phyloP scores from a whole-genome alignment of 805 yeast species.

The Helenozyma baotianmanensis region DNA sequence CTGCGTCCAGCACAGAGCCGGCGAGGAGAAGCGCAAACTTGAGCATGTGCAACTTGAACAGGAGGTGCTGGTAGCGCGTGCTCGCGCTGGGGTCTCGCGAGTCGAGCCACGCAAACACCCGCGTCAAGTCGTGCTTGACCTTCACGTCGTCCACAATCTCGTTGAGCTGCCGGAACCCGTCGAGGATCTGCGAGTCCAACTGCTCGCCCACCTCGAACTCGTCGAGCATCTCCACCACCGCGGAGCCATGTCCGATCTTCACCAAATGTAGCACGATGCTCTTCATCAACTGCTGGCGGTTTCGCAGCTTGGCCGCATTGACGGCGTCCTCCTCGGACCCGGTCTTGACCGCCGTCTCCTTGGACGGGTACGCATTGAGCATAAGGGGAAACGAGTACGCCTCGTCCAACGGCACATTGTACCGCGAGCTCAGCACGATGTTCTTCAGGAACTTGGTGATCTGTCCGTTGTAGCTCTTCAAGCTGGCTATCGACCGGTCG shows the following conservation, averaged over 20 bases:
- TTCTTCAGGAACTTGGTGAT: conserved; percentile 32
- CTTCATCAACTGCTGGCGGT: conserved; percentile 28
- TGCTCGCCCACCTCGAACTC: conserved; percentile 18
- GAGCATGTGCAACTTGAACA: conserved; percentile 38
- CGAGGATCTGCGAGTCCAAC: conserved; percentile 22
- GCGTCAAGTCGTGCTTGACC: conserved; percentile 26
- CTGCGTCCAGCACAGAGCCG: conserved; percentile 6
- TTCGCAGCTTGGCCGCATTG: conserved; percentile 17
- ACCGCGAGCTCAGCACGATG: conserved; percentile 24
- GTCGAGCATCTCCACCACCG: conserved; percentile 26
- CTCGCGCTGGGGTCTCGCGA: conserved; percentile 10
- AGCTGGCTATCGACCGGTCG: conserved; percentile 25
- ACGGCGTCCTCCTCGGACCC: not conserved
- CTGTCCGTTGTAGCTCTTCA: conserved; percentile 34
- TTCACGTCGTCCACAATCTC: conserved; percentile 32
- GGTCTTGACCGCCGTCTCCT: conserved; percentile 1
- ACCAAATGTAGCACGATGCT: conserved; percentile 36
- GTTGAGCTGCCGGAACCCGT: conserved; percentile 25
- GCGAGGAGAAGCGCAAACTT: conserved; percentile 31
- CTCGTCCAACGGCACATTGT: conserved; percentile 31
- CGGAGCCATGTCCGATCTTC: conserved; percentile 36
- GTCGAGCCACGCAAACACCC: conserved; percentile 32
- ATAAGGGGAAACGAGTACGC: conserved; percentile 38
- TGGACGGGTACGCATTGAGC: conserved; percentile 24
- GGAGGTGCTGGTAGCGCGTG: conserved; percentile 19